Percentiles rank a stretch among this genome's conserved stretches.
phyloP scores from a whole-genome alignment of 805 yeast species.

The Hermanozyma aechmeae region DNA sequence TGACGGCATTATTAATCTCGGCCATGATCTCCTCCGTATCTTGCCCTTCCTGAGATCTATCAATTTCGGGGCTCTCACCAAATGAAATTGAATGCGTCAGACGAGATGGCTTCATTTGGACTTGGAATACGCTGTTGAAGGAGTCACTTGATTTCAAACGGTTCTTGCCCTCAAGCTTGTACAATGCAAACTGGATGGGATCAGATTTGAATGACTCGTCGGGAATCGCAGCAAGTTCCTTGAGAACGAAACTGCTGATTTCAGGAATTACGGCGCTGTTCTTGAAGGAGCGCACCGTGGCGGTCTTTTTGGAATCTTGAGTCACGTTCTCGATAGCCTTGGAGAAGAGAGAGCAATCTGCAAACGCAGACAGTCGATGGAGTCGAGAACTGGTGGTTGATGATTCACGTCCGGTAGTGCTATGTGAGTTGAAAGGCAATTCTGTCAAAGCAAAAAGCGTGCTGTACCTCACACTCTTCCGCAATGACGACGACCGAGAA shows the following conservation, averaged over 20 bases:
- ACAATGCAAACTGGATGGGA: slow-evolving; percentile 66
- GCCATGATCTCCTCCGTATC: slow-evolving; percentile 27
- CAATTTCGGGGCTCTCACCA: no score
- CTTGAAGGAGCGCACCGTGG: slow-evolving; percentile 1
- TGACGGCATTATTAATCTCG: slow-evolving; percentile 30
- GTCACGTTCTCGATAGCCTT: slow-evolving; percentile 12
- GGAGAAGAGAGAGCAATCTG: slow-evolving; percentile 29
- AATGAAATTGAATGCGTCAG: no score
- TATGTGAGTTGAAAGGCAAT: slow-evolving; percentile 19
- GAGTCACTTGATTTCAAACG: no score
- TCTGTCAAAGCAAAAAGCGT: slow-evolving; percentile 31
- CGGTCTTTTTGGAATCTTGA: slow-evolving; percentile 7
- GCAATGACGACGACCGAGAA: slow-evolving; percentile 16
- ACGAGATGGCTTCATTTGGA: no score
- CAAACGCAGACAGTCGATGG: slow-evolving; percentile 18
- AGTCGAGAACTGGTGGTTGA: background rate
- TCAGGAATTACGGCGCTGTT: slow-evolving; percentile 45
- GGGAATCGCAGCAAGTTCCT: slow-evolving; percentile 73
- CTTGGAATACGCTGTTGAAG: no score
- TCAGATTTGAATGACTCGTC: slow-evolving; percentile 60
- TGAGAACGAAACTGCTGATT: slow-evolving; percentile 29
- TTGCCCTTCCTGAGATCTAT: slow-evolving; percentile 5
- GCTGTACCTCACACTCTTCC: slow-evolving; percentile 26
- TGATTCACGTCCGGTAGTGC: background rate
- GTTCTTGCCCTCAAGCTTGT: slow-evolving; percentile 66